A percentile compares a stretch with the other conserved stretches of the same genome.
Conservation (phyloP, 257 asterid species). For the Prunella vulgaris region DNA sequence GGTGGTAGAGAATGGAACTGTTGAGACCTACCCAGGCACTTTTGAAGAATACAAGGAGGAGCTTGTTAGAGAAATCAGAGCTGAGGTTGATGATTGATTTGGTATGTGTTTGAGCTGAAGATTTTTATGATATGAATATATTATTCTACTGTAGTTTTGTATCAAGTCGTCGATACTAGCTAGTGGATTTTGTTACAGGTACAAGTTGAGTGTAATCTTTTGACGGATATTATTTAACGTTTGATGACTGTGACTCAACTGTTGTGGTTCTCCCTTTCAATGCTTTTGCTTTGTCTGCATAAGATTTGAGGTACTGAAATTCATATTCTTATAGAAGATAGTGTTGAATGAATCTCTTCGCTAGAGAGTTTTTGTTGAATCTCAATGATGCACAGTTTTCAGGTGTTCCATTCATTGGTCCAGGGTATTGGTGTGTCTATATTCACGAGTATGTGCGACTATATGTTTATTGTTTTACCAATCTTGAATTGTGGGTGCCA, state of each 20-base stretch:
- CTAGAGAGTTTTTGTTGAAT: neutral
- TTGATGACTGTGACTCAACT: neutral
- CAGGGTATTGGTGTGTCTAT: neutral
- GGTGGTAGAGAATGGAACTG: slow-evolving; percentile 66
- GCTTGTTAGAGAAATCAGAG: slow-evolving; percentile 53
- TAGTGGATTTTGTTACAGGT: slow-evolving; percentile 8
- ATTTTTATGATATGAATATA: neutral
- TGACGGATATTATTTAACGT: neutral
- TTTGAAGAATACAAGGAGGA: slow-evolving; percentile 70
- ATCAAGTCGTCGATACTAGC: neutral
- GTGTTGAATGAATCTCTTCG: neutral
- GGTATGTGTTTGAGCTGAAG: neutral
- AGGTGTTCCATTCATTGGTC: neutral
- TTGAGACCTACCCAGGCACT: slow-evolving; percentile 42
- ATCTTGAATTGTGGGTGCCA: neutral
- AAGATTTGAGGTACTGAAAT: neutral
- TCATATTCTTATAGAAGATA: neutral
- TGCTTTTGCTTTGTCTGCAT: neutral
- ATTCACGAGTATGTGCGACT: neutral
- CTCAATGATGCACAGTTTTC: neutral
- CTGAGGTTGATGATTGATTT: slow-evolving; percentile 51
- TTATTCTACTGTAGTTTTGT: neutral
- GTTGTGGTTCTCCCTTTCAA: too few species aligned
- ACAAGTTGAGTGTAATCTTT: neutral
- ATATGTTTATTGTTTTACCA: neutral